phyloP scores from a whole-genome alignment of 257 asterid genomes.

The Plantago elongata region DNA sequence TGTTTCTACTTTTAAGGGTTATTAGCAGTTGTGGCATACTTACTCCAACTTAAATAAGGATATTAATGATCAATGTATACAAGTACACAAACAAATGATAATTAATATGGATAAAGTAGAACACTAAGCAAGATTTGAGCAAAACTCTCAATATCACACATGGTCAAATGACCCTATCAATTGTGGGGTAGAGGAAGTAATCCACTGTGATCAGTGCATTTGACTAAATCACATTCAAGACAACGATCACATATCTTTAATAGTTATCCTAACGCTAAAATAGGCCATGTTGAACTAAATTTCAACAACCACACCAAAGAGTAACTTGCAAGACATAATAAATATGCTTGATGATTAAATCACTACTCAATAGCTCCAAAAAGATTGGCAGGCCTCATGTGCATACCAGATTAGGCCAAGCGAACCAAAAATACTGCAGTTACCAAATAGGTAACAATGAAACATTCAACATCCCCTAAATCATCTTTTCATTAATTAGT shows the following conservation, averaged over 20 bases:
- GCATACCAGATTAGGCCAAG: conserved; percentile 5
- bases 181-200: not conserved
- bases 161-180: too few relatives aligned
- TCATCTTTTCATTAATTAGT: not conserved
- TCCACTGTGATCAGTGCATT: not conserved
- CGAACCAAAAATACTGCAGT: conserved; percentile 2
- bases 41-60: too few relatives aligned
- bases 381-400: conserved; percentile 6
- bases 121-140: too few relatives aligned
- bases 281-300: conserved; percentile 13
- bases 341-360: not conserved
- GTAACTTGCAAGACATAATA: conserved; percentile 8
- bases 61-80: too few relatives aligned
- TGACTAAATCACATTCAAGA: not conserved
- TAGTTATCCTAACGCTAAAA: conserved; percentile 10
- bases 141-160: too few relatives aligned
- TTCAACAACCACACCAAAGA: not conserved
- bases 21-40: too few relatives aligned
- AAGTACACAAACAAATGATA: too few relatives aligned
- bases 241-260: not conserved
- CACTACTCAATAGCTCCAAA: not conserved
- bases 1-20: too few relatives aligned
- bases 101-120: too few relatives aligned
- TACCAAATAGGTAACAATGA: not conserved
- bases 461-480: not conserved